A percentile compares a stretch with the other conserved stretches of the same genome.
Evolutionary conservation across 345 rosid genomes (phyloP).

Genomic region (Corchorus capsularis): DNA sequence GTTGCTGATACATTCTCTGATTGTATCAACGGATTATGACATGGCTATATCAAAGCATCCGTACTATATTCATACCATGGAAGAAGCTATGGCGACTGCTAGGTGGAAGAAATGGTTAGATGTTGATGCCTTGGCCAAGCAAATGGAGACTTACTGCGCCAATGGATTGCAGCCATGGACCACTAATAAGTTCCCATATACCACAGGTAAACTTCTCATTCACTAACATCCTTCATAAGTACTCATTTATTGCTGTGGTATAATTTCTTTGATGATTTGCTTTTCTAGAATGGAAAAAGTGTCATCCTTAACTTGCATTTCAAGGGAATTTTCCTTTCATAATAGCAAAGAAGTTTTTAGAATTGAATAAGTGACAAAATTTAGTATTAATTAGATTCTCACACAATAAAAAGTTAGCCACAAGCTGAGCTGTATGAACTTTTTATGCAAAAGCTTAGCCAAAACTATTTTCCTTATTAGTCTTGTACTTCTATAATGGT

Average conservation of each 20-base stretch:
- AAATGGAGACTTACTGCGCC: slow-evolving; percentile 91
- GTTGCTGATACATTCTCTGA: slow-evolving; percentile 65
- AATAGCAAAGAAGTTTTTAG: too few species aligned
- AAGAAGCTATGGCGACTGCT: slow-evolving; percentile 94
- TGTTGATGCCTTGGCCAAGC: slow-evolving; percentile 52
- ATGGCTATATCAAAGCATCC: slow-evolving; percentile 89
- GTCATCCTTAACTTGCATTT: too few species aligned
- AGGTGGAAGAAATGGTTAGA: slow-evolving; percentile 95
- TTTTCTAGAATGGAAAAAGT: not conserved
- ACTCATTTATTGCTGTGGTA: not conserved
- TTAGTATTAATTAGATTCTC: too few species aligned
- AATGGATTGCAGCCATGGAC: slow-evolving; percentile 87
- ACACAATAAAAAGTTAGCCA: too few species aligned
- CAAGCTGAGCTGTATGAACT: too few species aligned
- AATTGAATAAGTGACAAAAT: too few species aligned
- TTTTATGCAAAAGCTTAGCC: too few species aligned
- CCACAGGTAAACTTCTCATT: slow-evolving; percentile 54
- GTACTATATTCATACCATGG: slow-evolving; percentile 68
- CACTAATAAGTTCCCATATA: slow-evolving; percentile 63
- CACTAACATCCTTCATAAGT: not conserved
- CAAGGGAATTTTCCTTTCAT: too few species aligned
- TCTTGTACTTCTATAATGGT: too few species aligned
- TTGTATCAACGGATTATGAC: slow-evolving; percentile 53
- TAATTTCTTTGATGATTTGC: not conserved
- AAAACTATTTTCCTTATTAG: too few species aligned